These are phyloP conservation scores for Akanthomyces uredinophilus DNA, from an alignment of 2,329 filamentous ascomycete species.

Conservation along the genomic window DNA sequence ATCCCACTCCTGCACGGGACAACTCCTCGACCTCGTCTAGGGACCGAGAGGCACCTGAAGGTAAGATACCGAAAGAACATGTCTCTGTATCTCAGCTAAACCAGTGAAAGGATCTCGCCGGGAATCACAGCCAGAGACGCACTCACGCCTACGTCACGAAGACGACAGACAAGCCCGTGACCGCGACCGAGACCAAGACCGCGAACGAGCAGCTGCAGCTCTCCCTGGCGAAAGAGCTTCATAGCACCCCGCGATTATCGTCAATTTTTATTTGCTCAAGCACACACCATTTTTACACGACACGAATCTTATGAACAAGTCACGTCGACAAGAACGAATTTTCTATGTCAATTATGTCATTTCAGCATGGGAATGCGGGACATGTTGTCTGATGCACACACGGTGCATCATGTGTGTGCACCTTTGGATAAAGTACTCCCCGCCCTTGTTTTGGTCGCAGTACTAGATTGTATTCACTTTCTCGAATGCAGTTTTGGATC, in stretches of 20 bases:
- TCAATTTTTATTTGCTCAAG: background rate
- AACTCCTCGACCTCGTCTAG: slow-evolving; percentile 14
- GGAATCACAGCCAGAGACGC: slow-evolving; percentile 3
- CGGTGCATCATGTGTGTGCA: background rate
- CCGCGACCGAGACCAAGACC: background rate
- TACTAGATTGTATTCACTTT: background rate
- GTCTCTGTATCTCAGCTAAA: background rate
- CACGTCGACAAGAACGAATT: slow-evolving; percentile 13
- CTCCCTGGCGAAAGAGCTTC: background rate
- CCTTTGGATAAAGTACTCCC: background rate
- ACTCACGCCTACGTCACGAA: background rate
- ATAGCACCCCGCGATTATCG: background rate
- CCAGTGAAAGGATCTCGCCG: background rate
- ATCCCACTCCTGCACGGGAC: slow-evolving; percentile 12
- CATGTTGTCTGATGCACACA: background rate
- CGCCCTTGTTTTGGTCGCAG: background rate
- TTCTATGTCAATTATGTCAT: slow-evolving; percentile 12
- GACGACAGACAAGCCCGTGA: background rate
- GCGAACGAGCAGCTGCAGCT: background rate
- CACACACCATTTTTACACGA: background rate
- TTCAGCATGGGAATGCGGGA: slow-evolving; percentile 12
- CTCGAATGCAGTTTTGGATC: background rate
- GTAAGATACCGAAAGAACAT: background rate
- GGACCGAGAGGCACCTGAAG: slow-evolving; percentile 10
- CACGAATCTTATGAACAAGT: slow-evolving; percentile 14